Evolutionary conservation across 768 basidiomycete species (phyloP).

Genomic region (Leccinum olivaceopallidum): DNA sequence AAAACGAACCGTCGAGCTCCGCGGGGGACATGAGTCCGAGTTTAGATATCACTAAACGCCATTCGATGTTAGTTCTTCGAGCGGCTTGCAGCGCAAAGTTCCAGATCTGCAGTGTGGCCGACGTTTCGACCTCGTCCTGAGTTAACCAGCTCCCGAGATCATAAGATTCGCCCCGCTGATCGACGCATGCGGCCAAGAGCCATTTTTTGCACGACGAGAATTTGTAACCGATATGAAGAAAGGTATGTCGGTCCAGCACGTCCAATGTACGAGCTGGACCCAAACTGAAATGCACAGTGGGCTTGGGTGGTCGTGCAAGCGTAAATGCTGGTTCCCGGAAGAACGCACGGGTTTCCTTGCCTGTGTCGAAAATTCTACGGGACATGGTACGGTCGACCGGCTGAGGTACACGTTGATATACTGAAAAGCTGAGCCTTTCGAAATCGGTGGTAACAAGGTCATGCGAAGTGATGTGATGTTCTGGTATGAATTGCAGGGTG

Average conservation of each 20-base stretch:
- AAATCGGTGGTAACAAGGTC: slow-evolving; percentile 29
- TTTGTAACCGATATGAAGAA: slow-evolving; percentile 78
- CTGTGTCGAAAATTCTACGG: slow-evolving; percentile 44
- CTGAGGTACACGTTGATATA: slow-evolving; percentile 71
- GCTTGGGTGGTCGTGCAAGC: slow-evolving; percentile 47
- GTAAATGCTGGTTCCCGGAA: slow-evolving; percentile 69
- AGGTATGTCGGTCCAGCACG: slow-evolving; percentile 54
- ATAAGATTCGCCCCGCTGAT: slow-evolving; percentile 77
- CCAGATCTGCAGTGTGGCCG: slow-evolving; percentile 66
- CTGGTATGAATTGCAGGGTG: slow-evolving; percentile 74
- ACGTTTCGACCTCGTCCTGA: slow-evolving; percentile 47
- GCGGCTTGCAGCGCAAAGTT: slow-evolving; percentile 63
- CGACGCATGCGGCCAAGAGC: slow-evolving; percentile 73
- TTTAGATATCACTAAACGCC: slow-evolving; percentile 75
- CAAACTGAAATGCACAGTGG: slow-evolving; percentile 39
- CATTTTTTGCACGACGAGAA: slow-evolving; percentile 70
- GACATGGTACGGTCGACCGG: slow-evolving; percentile 63
- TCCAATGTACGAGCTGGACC: slow-evolving; percentile 46
- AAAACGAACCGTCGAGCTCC: slow-evolving; percentile 65
- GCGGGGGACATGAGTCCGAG: slow-evolving; percentile 56
- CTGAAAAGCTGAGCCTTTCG: slow-evolving; percentile 56
- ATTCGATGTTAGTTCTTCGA: slow-evolving; percentile 69
- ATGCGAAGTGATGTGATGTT: slow-evolving; percentile 50
- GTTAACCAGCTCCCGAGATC: slow-evolving; percentile 67
- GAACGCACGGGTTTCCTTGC: slow-evolving; percentile 43